Percentiles rank a stretch among this genome's conserved stretches.
phyloP scores from a whole-genome alignment of 805 yeast species.

The Yarrowia osloensis region DNA sequence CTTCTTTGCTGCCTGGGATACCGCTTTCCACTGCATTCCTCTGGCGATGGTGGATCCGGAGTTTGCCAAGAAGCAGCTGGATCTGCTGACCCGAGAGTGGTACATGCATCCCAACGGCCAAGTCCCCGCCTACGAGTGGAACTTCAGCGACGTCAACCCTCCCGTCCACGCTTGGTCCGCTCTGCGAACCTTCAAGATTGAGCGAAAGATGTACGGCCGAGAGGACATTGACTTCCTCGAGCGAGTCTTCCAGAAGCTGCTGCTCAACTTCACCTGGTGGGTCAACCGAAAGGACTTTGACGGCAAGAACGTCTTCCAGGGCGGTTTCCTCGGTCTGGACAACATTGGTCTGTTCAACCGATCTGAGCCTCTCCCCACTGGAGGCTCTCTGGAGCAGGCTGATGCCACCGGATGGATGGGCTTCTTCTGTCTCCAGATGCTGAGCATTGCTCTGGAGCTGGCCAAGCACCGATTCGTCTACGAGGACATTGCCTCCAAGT shows the following conservation, averaged over 20 bases:
- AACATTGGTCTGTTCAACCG: slow-evolving; percentile 91
- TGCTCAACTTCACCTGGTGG: slow-evolving; percentile 96
- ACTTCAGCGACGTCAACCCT: slow-evolving; percentile 92
- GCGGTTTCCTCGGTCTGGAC: slow-evolving; percentile 91
- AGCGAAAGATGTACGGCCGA: slow-evolving; percentile 77
- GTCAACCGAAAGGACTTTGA: slow-evolving; percentile 84
- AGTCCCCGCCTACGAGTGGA: slow-evolving; percentile 96
- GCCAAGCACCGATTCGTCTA: slow-evolving; percentile 83
- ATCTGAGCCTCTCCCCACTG: slow-evolving; percentile 90
- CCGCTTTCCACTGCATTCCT: slow-evolving; percentile 93
- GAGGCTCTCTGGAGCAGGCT: slow-evolving; percentile 87
- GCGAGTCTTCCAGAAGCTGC: slow-evolving; percentile 86
- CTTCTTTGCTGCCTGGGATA: slow-evolving; percentile 95
- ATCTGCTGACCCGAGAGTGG: slow-evolving; percentile 88
- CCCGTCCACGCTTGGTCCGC: slow-evolving; percentile 98
- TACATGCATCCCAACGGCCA: slow-evolving; percentile 99
- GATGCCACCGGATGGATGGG: slow-evolving; percentile 99
- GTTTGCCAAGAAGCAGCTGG: slow-evolving; percentile 86
- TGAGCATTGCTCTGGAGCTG: slow-evolving; percentile 86
- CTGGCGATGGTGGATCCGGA: slow-evolving; percentile 91
- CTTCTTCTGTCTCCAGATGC: slow-evolving; percentile 84
- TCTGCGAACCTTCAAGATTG: slow-evolving; percentile 82
- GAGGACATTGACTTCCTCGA: slow-evolving; percentile 83
- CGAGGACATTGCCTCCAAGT: slow-evolving; percentile 91
- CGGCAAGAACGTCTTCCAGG: slow-evolving; percentile 89